Evolutionary conservation across 768 basidiomycete genomes (phyloP), one percentile per base, ranked within the genome.

Genomic region (Boletus huronensis): DNA sequence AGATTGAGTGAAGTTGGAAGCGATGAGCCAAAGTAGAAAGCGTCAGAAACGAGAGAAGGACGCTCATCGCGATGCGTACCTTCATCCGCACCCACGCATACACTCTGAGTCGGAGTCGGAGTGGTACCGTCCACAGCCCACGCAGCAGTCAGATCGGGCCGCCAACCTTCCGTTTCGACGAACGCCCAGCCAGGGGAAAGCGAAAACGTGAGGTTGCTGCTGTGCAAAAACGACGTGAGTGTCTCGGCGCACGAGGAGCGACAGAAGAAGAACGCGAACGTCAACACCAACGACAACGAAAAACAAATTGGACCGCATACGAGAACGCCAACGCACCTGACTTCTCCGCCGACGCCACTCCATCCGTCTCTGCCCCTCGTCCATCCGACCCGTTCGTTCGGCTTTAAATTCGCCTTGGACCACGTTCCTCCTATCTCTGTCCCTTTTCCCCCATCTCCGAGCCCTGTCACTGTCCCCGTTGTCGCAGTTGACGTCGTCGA

Each of bases 151-250:
- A 83, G 48, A 69, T 91, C 90, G 26, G 81, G 77, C 48, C 85
- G 75, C 90, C 90, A 93, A 50, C 86, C 82, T 60, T 93, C 90
- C 0, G 84, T 84, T 57, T 83, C 79, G 7, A 91, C 81, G 54
- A 90, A 92, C 1, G 74, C 65, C 88, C 89, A 92, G 0, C 84
- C 85, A 4, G 81, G 77, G 3, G 82, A 79, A n/a, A 93, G 82
- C 8, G 83, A 81, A 61, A 92, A 90, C 2, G 87, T 89, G 52
- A 91, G 77, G 75, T 88, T 88, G 70, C 89, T 92, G 76, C 84
- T 88, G 69, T 48, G 54, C 63, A 21, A 48, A 42, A 82, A 11
- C 23, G 32, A 32, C 10, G 19, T 58, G 38, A 58, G 40, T 21
- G 16, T 47, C 41, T 39, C 17, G 3, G n/a, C 3, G 17, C 47